Evolutionary conservation across 2,329 filamentous ascomycete genomes (phyloP), one percentile per base, ranked within the genome.

Genomic region (Scedosporium boydii): DNA sequence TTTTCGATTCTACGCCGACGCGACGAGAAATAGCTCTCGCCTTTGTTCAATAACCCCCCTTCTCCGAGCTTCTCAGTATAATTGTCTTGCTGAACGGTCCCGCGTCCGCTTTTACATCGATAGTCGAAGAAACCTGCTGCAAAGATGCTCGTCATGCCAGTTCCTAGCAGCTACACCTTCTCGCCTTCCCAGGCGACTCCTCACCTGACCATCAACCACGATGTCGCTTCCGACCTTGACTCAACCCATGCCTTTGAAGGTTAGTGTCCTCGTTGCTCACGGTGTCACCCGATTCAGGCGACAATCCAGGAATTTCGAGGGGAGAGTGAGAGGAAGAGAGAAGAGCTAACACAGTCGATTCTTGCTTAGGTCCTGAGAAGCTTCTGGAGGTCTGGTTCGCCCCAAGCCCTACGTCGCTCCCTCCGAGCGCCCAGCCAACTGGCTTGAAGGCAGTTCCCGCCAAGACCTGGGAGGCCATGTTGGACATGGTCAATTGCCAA

Each of bases 301-400:
- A 10, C 12, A 23, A 23, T 23, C 56, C 29, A 23, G 46, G n/a
- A 18, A 18, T 51, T 51, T 5, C 12, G 46, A 38, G 34, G 6
- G 34, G 46, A 38, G 34, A 38, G 34, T 3, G 5, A 14, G 10
- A 38, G 7, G 7, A 51, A 18, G 46, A 18, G 21, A n/a, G 42
- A 38, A n/a, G 29, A 12, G 21, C 29, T 58, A 29, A 3, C 46
- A 29, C 26, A 1, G n/a, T 4, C 48, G 68, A 63, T 38, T 14
- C 6, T 59, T 60, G 38, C 64, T 38, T 38, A 89, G 89, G 93
- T 64, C 95, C 95, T 55, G 95, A 99, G 80, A 99, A 99, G 81
- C 84, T 99, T 62, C 84, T 99, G 70, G 95, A 99, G 80, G 93
- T 99, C 72, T 99, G 95, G 95, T 98, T 99, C 74, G 89, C 90